These are phyloP conservation scores for Tolypocladium paradoxum DNA, from an alignment of 2,329 filamentous ascomycete genomes.

Conservation along the genomic window DNA sequence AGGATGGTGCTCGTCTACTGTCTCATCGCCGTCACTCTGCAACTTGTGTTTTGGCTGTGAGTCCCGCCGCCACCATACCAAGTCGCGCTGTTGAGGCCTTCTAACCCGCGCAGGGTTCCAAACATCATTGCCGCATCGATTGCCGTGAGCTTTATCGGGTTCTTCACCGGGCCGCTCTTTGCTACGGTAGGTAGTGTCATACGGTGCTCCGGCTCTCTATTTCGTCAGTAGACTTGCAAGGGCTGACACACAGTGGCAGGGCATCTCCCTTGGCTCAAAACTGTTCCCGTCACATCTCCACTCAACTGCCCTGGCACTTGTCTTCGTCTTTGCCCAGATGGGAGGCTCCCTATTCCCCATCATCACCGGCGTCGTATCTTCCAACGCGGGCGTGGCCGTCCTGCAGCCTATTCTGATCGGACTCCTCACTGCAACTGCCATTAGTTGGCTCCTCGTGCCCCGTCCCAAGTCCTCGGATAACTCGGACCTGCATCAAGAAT, in stretches of 20 bases:
- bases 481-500: constrained; percentile 22
- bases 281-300: constrained; percentile 30
- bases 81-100: not conserved
- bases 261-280: constrained; percentile 45
- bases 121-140: constrained; percentile 39
- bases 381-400: constrained; percentile 31
- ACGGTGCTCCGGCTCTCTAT: not conserved
- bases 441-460: constrained; percentile 35
- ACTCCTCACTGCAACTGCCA: constrained; percentile 31
- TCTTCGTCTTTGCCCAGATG: constrained; percentile 46
- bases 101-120: constrained; percentile 18
- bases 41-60: constrained; percentile 50
- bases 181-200: constrained; percentile 32
- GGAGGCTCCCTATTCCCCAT: constrained; percentile 45
- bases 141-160: constrained; percentile 41
- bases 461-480: constrained; percentile 21
- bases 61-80: constrained; percentile 6
- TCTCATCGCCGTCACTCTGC: constrained; percentile 39
- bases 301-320: too few species aligned
- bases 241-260: constrained; percentile 21
- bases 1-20: constrained; percentile 46
- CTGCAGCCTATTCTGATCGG: constrained; percentile 41
- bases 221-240: not conserved
- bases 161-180: constrained; percentile 49
- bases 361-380: constrained; percentile 40